Conservation (phyloP, 169 alveolate species). For the Plasmodium billcollinsi region DNA sequence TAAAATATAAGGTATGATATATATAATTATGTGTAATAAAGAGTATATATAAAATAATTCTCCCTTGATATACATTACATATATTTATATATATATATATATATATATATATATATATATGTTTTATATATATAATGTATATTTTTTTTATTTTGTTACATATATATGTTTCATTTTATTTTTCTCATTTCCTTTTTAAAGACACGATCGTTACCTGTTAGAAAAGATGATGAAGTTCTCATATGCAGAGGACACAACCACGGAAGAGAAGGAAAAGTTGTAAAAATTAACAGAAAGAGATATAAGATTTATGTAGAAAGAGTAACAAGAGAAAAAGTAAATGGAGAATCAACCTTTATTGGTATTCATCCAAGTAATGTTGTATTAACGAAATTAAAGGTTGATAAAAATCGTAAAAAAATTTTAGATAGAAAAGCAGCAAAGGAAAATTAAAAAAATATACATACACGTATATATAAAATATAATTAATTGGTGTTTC, state of each 20-base stretch:
- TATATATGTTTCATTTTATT: neutral
- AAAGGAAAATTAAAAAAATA: conserved; percentile 33
- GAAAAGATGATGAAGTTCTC: conserved; percentile 99
- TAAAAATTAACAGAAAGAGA: conserved; percentile 97
- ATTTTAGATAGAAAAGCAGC: conserved; percentile 93
- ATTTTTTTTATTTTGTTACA: neutral
- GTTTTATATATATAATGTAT: neutral
- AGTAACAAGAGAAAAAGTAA: conserved; percentile 96
- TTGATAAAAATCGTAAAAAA: conserved; percentile 95
- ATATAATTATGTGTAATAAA: neutral
- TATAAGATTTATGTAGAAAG: conserved; percentile 97
- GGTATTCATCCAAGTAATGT: conserved; percentile 98
- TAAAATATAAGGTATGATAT: conserved; percentile 94
- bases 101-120: neutral
- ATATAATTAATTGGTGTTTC: too few relatives aligned
- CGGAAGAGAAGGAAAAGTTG: conserved; percentile 98
- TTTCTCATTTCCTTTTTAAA: conserved; percentile 7
- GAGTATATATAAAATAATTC: neutral
- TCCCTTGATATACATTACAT: neutral
- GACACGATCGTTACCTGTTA: conserved; percentile 97
- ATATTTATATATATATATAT: neutral
- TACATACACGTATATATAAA: neutral
- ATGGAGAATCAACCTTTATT: conserved; percentile 92
- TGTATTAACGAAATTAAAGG: conserved; percentile 95
- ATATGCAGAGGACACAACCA: conserved; percentile 97